Conservation (phyloP, 2,329 filamentous ascomycete genomes). For the Paecilomyces formosus region DNA sequence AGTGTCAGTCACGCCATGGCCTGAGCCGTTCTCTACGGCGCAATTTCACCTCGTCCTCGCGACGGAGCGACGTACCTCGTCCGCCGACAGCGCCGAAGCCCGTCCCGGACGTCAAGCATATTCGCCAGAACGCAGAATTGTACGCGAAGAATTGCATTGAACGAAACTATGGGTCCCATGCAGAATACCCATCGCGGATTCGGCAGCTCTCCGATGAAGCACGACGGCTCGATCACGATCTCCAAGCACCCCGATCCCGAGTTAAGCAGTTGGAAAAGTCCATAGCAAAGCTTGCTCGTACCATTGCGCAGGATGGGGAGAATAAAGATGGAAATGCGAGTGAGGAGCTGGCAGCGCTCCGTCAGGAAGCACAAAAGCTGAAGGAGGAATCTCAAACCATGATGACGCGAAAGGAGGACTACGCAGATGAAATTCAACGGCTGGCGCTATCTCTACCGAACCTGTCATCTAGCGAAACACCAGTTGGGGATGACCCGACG, state of each 20-base stretch:
- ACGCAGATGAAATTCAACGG: conserved; percentile 57
- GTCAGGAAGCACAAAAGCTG: conserved; percentile 29
- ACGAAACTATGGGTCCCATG: conserved; percentile 65
- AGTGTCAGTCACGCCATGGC: conserved; percentile 19
- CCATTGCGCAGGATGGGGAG: conserved; percentile 7
- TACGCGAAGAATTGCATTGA: conserved; percentile 77
- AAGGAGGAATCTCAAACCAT: conserved; percentile 29
- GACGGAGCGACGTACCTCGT: conserved; percentile 30
- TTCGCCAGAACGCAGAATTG: conserved; percentile 73
- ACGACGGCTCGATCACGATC: conserved; percentile 29
- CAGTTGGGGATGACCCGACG: conserved; percentile 57
- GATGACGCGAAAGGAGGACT: conserved; percentile 22
- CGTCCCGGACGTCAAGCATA: conserved; percentile 76
- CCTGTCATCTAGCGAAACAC: conserved; percentile 69
- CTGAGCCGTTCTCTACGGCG: conserved; percentile 11
- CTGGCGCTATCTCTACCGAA: conserved; percentile 80
- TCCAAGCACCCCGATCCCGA: conserved; percentile 33
- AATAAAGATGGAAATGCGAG: conserved; percentile 1
- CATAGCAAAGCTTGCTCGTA: conserved; percentile 26
- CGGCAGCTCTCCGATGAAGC: conserved; percentile 32
- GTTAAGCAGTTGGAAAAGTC: conserved; percentile 38
- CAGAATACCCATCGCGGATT: conserved; percentile 47
- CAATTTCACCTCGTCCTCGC: conserved; percentile 13
- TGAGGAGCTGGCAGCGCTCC: conserved; percentile 20
- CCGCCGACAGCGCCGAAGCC: conserved; percentile 72